Conservation (phyloP, 1,284 basidiomycete genomes). For the Tilletia walkeri region DNA sequence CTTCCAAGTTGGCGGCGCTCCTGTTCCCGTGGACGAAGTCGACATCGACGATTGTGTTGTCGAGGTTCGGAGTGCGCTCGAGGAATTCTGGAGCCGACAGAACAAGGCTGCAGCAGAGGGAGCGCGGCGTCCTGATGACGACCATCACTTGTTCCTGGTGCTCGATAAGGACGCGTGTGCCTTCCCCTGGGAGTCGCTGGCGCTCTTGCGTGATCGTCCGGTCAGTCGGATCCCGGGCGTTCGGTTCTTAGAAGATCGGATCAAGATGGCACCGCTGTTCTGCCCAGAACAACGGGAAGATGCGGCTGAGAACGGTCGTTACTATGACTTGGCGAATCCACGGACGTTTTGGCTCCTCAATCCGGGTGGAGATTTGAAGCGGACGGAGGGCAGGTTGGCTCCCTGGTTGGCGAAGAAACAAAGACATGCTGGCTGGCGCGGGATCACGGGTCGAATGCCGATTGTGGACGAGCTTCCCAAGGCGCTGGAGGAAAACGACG, state of each 20-base stretch:
- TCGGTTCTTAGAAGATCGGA: constrained; percentile 79
- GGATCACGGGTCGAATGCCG: constrained; percentile 70
- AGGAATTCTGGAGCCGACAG: constrained; percentile 37
- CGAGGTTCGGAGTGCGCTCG: constrained; percentile 44
- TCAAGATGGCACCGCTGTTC: constrained; percentile 58
- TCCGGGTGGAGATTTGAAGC: constrained; percentile 81
- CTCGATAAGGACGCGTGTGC: constrained; percentile 86
- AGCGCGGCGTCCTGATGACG: constrained; percentile 56
- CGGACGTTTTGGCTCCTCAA: constrained; percentile 85
- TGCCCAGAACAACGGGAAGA: not conserved
- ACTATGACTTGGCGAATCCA: constrained; percentile 32
- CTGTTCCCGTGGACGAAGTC: constrained; percentile 84
- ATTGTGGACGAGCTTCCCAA: constrained; percentile 41
- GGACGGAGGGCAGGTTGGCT: constrained; percentile 79
- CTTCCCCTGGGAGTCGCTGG: constrained; percentile 95
- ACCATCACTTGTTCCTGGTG: constrained; percentile 76
- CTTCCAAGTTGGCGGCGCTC: constrained; percentile 86
- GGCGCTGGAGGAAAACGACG: constrained; percentile 38
- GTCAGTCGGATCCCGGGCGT: constrained; percentile 87
- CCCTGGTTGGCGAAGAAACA: constrained; percentile 64
- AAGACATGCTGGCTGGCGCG: constrained; percentile 74
- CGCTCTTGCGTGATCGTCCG: constrained; percentile 75
- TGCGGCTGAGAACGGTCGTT: not conserved
- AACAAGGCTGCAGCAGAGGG: constrained; percentile 57
- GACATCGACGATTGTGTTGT: constrained; percentile 77